Conservation (phyloP, 495 filamentous ascomycete species). For the Penicillium longicatenatum region DNA sequence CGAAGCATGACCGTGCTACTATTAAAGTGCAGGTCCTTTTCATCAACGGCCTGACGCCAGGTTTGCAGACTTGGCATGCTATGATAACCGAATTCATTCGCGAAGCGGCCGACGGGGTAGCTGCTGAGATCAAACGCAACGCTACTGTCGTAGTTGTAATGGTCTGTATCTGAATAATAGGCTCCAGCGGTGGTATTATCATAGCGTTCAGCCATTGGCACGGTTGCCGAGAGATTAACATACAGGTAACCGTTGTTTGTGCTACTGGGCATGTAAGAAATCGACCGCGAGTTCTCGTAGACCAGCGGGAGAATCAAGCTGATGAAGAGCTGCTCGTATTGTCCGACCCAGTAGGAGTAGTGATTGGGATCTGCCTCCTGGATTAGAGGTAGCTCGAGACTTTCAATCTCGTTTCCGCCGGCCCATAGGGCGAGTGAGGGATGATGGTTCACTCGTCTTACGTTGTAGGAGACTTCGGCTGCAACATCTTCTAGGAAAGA, state of each 20-base stretch:
- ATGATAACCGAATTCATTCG: constrained; percentile 68
- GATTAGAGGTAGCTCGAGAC: constrained; percentile 52
- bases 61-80: constrained; percentile 66
- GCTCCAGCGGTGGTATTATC: constrained; percentile 55
- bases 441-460: constrained; percentile 65
- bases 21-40: constrained; percentile 60
- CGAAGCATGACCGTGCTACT: constrained; percentile 59
- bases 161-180: constrained; percentile 69
- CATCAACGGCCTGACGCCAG: constrained; percentile 57
- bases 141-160: constrained; percentile 64
- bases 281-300: constrained; percentile 64
- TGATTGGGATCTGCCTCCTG: constrained; percentile 45
- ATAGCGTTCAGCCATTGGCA: constrained; percentile 64
- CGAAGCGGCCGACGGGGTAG: constrained; percentile 66
- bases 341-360: constrained; percentile 47
- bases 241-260: constrained; percentile 65
- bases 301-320: constrained; percentile 61
- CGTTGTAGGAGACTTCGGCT: constrained; percentile 62
- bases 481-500: constrained; percentile 60
- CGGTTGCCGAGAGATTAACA: constrained; percentile 56
- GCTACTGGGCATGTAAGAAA: constrained; percentile 68
- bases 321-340: constrained; percentile 67
- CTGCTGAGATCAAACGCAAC: constrained; percentile 56
- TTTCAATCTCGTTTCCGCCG: constrained; percentile 67
- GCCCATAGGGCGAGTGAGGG: constrained; percentile 70